These are phyloP conservation scores for Fonsecaea multimorphosa DNA, from an alignment of 2,329 filamentous ascomycete genomes.

Conservation along the genomic window DNA sequence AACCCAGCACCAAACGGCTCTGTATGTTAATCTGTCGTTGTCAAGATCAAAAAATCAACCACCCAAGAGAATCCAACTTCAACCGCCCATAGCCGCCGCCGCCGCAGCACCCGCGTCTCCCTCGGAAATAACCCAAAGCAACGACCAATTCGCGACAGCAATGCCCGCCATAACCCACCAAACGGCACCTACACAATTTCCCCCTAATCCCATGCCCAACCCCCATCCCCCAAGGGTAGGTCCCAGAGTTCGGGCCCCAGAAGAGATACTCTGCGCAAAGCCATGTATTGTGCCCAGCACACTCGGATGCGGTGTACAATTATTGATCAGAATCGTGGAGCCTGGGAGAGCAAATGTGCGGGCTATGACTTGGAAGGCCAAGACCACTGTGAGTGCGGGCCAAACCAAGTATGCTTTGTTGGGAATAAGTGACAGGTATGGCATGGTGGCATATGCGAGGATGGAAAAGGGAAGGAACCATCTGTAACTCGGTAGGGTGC, in stretches of 20 bases:
- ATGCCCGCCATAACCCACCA: constrained; percentile 65
- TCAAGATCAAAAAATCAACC: background rate
- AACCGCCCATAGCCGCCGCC: background rate
- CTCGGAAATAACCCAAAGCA: constrained; percentile 68
- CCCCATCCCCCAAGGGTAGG: constrained; percentile 62
- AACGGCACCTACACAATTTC: constrained; percentile 61
- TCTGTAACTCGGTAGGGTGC: constrained; percentile 71
- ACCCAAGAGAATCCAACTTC: background rate
- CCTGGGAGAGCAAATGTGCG: constrained; percentile 71
- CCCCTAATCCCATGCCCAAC: constrained; percentile 59
- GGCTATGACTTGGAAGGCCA: constrained; percentile 72
- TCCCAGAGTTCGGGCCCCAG: constrained; percentile 61
- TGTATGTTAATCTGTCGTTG: background rate
- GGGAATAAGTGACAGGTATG: constrained; percentile 73
- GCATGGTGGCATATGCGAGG: constrained; percentile 70
- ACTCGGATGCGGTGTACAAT: constrained; percentile 62
- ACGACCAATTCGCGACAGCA: constrained; percentile 62
- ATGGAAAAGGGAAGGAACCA: constrained; percentile 74
- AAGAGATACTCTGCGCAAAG: constrained; percentile 62
- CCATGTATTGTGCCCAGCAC: constrained; percentile 66
- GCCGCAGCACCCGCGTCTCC: constrained; percentile 46
- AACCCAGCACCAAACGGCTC: background rate
- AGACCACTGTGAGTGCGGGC: constrained; percentile 67
- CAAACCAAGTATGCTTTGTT: constrained; percentile 63
- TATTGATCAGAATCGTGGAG: constrained; percentile 66